These are phyloP conservation scores for Debaryomyces maramus DNA, from an alignment of 805 yeast species.

Conservation along the genomic window DNA sequence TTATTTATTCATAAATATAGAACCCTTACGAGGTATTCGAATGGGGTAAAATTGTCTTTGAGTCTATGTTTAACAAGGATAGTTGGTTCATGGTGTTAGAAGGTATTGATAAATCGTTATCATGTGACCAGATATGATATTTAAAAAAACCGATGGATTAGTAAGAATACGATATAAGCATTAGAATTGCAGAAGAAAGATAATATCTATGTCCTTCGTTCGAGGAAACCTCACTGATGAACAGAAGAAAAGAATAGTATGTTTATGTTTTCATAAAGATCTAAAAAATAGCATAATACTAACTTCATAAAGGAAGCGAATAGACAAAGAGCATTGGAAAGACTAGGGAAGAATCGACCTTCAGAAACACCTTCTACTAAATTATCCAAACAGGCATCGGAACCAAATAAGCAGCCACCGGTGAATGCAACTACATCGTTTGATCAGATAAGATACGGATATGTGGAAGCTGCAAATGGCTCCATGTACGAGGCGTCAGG, in stretches of 20 bases:
- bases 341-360: conserved; percentile 47
- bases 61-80: no score
- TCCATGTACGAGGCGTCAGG: background rate
- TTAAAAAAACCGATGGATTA: background rate
- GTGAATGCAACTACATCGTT: background rate
- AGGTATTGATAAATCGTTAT: no score
- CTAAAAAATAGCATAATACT: no score
- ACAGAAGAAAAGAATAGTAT: conserved; percentile 36
- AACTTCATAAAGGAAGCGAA: conserved; percentile 54
- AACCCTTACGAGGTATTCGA: no score
- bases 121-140: background rate
- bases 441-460: background rate
- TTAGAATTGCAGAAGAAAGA: background rate
- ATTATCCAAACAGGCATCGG: conserved; percentile 8
- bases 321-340: conserved; percentile 59
- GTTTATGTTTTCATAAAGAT: conserved; percentile 18
- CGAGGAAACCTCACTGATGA: conserved; percentile 32
- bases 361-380: conserved; percentile 6
- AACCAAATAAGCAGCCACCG: no score
- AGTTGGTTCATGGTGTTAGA: no score
- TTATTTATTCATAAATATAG: no score
- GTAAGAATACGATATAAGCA: background rate
- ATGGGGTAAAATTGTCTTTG: no score
- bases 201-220: conserved; percentile 19
- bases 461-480: background rate